phyloP scores from a whole-genome alignment of 768 basidiomycete genomes.

The Fistulinella prunicolor region DNA sequence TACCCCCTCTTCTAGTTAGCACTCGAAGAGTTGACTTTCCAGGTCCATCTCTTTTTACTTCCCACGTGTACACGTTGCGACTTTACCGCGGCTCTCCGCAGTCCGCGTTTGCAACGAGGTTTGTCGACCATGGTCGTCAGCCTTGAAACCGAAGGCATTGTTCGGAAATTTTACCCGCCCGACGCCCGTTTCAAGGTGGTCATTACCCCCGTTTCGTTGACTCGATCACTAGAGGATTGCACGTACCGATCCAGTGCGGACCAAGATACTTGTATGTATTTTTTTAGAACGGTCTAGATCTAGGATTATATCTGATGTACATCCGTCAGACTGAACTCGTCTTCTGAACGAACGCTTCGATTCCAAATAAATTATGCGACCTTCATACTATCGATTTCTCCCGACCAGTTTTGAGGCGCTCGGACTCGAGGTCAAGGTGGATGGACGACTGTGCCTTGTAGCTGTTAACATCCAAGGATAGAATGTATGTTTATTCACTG shows the following conservation, averaged over 20 bases:
- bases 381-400: not conserved
- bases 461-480: constrained; percentile 1
- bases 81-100: not conserved
- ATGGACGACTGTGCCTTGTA: not conserved
- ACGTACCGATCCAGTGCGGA: not conserved
- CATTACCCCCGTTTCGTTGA: not conserved
- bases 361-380: not conserved
- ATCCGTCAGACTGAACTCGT: not conserved
- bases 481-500: constrained; percentile 5
- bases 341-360: not conserved
- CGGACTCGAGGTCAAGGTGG: not conserved
- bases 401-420: not conserved
- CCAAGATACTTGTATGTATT: not conserved
- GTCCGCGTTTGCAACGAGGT: not conserved
- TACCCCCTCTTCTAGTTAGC: not conserved
- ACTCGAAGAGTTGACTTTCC: not conserved
- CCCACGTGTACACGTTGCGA: not conserved
- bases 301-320: not conserved
- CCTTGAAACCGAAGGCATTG: too few species aligned
- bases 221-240: not conserved
- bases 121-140: too few species aligned
- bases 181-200: too few species aligned
- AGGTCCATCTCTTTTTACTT: not conserved
- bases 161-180: not conserved
- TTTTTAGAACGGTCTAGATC: too few species aligned